phyloP scores from a whole-genome alignment of 495 filamentous ascomycete species.

The Bacidia rubella region DNA sequence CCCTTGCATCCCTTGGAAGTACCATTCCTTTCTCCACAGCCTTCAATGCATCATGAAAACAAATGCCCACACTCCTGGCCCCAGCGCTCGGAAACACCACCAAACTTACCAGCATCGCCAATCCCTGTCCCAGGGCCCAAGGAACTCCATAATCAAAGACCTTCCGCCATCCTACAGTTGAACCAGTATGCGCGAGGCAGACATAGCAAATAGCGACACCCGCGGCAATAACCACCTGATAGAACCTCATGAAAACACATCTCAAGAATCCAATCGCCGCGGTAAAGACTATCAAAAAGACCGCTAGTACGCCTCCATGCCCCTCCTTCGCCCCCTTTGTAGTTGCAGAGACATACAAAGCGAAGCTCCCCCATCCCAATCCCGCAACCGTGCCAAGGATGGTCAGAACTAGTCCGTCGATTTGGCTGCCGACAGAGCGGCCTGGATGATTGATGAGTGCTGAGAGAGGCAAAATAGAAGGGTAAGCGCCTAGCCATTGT shows the following conservation, averaged over 20 bases:
- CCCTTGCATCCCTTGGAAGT: constrained; percentile 31
- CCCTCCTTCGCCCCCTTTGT: constrained; percentile 29
- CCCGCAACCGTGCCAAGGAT: constrained; percentile 39
- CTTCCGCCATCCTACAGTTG: constrained; percentile 29
- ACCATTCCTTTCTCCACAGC: constrained; percentile 33
- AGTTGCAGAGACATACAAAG: constrained; percentile 37
- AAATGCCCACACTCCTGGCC: constrained; percentile 29
- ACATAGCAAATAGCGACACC: constrained; percentile 41
- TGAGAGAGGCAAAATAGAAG: constrained; percentile 39
- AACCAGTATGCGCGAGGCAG: constrained; percentile 34
- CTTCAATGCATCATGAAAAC: constrained; percentile 24
- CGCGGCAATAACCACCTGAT: constrained; percentile 39
- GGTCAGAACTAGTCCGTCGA: constrained; percentile 40
- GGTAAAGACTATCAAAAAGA: constrained; percentile 39
- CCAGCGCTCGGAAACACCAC: constrained; percentile 39
- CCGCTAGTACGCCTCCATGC: constrained; percentile 39
- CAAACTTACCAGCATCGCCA: constrained; percentile 33
- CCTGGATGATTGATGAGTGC: constrained; percentile 41
- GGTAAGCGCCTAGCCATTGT: constrained; percentile 35
- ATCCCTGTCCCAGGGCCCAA: constrained; percentile 40
- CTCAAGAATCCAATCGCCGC: constrained; percentile 35
- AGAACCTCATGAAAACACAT: constrained; percentile 39
- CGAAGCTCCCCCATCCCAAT: constrained; percentile 41
- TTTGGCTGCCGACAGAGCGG: constrained; percentile 38
- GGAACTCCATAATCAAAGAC: constrained; percentile 40